Conservation (phyloP, 2,329 filamentous ascomycete species). For the Fusarium poae region DNA sequence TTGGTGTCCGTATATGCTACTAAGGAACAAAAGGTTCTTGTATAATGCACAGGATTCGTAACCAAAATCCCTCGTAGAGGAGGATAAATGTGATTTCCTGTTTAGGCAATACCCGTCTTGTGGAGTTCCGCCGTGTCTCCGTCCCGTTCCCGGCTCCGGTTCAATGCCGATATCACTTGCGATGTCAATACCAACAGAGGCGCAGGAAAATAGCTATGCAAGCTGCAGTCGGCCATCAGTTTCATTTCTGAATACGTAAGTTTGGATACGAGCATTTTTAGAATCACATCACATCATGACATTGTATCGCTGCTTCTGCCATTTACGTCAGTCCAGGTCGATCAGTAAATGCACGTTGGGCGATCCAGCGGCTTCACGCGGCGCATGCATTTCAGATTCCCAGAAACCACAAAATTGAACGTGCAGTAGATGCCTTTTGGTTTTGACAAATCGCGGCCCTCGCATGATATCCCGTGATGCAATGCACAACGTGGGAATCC, state of each 20-base stretch:
- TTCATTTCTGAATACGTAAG: neutral
- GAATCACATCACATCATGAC: neutral
- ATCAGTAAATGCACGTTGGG: conserved; percentile 32
- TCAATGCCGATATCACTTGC: conserved; percentile 12
- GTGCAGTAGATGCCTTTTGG: neutral
- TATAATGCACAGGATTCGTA: neutral
- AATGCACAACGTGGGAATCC: conserved; percentile 36
- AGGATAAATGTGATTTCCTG: conserved; percentile 17
- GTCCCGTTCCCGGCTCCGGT: conserved; percentile 27
- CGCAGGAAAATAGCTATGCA: neutral
- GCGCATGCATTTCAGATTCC: conserved; percentile 17
- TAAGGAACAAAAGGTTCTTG: conserved; percentile 1
- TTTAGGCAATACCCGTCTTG: conserved; percentile 31
- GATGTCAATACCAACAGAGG: neutral
- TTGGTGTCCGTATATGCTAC: conserved; percentile 14
- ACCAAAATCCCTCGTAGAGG: neutral
- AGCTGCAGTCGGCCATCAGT: neutral
- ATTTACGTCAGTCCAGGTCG: conserved; percentile 31
- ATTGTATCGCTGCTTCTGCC: conserved; percentile 7
- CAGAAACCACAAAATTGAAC: neutral
- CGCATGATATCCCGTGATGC: conserved; percentile 32
- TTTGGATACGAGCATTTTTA: neutral
- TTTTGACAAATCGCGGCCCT: conserved; percentile 4
- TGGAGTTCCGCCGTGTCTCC: conserved; percentile 23
- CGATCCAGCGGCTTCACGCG: conserved; percentile 38